A percentile compares a stretch with the other conserved stretches of the same genome.
These are phyloP conservation scores for Flaveria robusta DNA, from an alignment of 129 eudicot species.

Conservation along the genomic window DNA sequence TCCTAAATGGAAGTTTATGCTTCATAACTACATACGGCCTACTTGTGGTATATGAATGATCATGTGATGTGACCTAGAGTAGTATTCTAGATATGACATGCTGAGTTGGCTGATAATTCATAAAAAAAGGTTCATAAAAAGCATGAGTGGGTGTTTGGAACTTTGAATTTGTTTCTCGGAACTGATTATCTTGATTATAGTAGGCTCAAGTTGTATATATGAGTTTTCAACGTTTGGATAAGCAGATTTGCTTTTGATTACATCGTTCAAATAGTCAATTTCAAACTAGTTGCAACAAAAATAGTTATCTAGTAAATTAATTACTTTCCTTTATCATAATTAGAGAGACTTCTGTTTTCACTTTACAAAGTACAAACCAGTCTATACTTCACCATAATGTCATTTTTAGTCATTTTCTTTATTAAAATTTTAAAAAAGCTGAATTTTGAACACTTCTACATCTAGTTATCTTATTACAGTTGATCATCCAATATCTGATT, in stretches of 20 bases:
- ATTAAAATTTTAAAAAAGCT: neutral
- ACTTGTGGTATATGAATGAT: neutral
- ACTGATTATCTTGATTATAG: neutral
- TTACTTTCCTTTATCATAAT: neutral
- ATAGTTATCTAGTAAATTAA: neutral
- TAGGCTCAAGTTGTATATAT: neutral
- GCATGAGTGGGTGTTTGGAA: neutral
- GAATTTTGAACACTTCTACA: neutral
- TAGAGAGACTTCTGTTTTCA: neutral
- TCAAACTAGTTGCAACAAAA: neutral
- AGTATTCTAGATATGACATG: neutral
- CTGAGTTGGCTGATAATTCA: neutral
- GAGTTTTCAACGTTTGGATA: neutral
- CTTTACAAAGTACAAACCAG: neutral
- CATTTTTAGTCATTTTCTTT: neutral
- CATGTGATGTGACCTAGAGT: conserved; percentile 12
- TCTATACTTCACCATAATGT: neutral
- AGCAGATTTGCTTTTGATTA: neutral
- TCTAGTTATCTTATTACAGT: neutral
- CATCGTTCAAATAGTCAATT: neutral
- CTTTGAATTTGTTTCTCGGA: neutral
- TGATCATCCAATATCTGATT: neutral
- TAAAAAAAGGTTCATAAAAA: conserved; percentile 3
- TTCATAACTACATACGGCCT: neutral
- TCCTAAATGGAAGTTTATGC: neutral